Conservation (phyloP, 495 filamentous ascomycete genomes). For the Umbilicaria muhlenbergii region DNA sequence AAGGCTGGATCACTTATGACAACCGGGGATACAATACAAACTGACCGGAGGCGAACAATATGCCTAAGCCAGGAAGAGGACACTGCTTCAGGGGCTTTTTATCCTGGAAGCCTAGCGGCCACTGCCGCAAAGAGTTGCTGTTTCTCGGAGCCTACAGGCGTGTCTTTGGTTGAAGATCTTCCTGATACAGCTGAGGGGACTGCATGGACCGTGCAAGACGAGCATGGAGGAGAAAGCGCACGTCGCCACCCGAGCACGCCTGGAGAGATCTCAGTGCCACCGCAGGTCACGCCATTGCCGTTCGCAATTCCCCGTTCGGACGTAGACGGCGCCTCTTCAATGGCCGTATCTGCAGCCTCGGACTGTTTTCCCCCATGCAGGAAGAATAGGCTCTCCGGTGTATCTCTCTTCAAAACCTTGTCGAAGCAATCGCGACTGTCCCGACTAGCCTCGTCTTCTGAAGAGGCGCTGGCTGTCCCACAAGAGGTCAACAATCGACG, state of each 20-base stretch:
- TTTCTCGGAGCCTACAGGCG: slow-evolving; percentile 1
- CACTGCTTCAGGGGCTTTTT: not conserved
- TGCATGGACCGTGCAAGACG: too few relatives aligned
- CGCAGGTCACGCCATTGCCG: slow-evolving; percentile 39
- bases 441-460: slow-evolving; percentile 15
- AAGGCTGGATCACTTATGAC: not conserved
- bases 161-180: too few relatives aligned
- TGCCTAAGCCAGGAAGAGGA: slow-evolving; percentile 14
- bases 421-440: slow-evolving; percentile 25
- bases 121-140: slow-evolving; percentile 7
- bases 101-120: slow-evolving; percentile 5
- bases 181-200: too few relatives aligned
- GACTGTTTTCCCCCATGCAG: slow-evolving; percentile 11
- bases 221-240: too few relatives aligned
- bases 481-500: slow-evolving; percentile 17
- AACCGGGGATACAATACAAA: not conserved
- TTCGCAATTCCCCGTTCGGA: slow-evolving; percentile 35
- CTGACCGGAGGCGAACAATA: slow-evolving; percentile 16
- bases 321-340: slow-evolving; percentile 37
- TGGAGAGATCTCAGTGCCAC: slow-evolving; percentile 10
- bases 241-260: not conserved
- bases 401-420: slow-evolving; percentile 27
- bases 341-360: slow-evolving; percentile 44
- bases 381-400: slow-evolving; percentile 30
- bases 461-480: slow-evolving; percentile 28